Percentiles rank a stretch among this genome's conserved stretches.
Evolutionary conservation across 2,329 filamentous ascomycete genomes (phyloP).

Genomic region (Ophiostoma novo-ulmi): DNA sequence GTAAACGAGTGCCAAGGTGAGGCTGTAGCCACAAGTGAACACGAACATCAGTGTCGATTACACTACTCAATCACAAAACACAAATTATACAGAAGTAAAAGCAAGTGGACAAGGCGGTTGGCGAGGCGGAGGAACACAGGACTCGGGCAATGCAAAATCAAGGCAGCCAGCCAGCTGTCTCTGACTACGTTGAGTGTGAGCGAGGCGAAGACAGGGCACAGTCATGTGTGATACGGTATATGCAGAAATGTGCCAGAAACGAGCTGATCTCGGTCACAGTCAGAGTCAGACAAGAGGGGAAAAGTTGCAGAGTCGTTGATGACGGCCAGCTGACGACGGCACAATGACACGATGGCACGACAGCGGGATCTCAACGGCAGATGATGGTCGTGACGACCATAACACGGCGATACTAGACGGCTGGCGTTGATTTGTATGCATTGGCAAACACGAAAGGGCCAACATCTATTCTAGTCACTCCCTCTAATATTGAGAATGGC

Average conservation of each 20-base stretch:
- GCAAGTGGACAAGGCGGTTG: background rate
- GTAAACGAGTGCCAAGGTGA: background rate
- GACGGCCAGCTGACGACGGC: background rate
- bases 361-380: background rate
- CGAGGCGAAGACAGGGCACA: constrained; percentile 7
- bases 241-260: background rate
- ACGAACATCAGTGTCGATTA: background rate
- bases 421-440: background rate
- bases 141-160: background rate
- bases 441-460: background rate
- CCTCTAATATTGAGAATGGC: background rate
- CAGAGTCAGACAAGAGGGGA: background rate
- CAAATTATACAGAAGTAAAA: background rate
- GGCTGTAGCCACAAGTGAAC: background rate
- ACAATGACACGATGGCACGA: background rate
- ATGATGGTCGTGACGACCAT: background rate
- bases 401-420: background rate
- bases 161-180: background rate
- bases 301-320: background rate
- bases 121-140: background rate
- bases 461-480: background rate
- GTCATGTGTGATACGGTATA: constrained; percentile 4
- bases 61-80: background rate
- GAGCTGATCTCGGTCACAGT: background rate
- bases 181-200: background rate